Percentiles rank a stretch among this genome's conserved stretches.
These are phyloP conservation scores for Torulaspora microellipsoides DNA, from an alignment of 805 yeast genomes.

Conservation along the genomic window DNA sequence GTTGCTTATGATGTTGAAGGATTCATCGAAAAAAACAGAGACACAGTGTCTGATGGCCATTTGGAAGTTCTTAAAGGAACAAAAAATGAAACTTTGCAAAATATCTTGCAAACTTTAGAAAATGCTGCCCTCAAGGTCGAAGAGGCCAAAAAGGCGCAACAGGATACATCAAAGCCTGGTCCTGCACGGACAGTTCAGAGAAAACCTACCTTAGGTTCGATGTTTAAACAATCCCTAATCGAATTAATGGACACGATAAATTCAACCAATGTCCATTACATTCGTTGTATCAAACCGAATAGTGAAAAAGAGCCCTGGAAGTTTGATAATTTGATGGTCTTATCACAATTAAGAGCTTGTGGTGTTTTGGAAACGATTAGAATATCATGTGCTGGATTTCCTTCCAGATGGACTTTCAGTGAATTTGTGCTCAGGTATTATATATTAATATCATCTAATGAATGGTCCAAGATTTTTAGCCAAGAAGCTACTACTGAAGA, in stretches of 20 bases:
- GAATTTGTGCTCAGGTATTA: conserved; percentile 91
- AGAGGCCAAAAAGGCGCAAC: conserved; percentile 34
- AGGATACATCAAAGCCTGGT: conserved; percentile 37
- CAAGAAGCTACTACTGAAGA: conserved; percentile 46
- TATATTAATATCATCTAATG: conserved; percentile 65
- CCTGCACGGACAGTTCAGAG: conserved; percentile 47
- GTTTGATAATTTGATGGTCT: conserved; percentile 93
- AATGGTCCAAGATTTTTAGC: conserved; percentile 55
- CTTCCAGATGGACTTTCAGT: conserved; percentile 90
- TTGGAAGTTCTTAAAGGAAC: conserved; percentile 75
- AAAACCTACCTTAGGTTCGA: conserved; percentile 92
- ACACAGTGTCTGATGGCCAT: conserved; percentile 94
- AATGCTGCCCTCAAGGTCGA: conserved; percentile 45
- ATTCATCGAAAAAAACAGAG: conserved; percentile 93
- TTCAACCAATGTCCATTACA: conserved; percentile 93
- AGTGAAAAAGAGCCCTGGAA: conserved; percentile 93
- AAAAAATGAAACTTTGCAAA: conserved; percentile 57
- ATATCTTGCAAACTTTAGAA: conserved; percentile 62
- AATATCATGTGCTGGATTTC: conserved; percentile 97
- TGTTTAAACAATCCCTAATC: conserved; percentile 85
- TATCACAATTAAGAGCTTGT: conserved; percentile 93
- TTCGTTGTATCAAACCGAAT: conserved; percentile 96
- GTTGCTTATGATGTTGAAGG: conserved; percentile 92
- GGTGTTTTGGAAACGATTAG: conserved; percentile 97
- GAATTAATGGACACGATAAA: conserved; percentile 90